phyloP scores from a whole-genome alignment of 345 rosid species.

The Hypericum androsaemum region DNA sequence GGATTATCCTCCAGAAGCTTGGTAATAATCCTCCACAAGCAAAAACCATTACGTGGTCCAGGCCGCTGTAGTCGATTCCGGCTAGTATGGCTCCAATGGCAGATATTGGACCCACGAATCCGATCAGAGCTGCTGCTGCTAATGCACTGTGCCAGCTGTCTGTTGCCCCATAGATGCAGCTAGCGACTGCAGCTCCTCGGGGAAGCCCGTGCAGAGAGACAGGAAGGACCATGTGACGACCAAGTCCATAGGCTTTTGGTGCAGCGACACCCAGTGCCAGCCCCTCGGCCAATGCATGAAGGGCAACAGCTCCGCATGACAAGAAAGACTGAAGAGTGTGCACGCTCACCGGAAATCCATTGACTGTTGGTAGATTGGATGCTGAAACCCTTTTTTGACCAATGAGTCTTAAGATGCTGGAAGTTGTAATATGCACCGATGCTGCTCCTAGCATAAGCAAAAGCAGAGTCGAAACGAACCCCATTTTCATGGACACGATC shows the following conservation, averaged over 20 bases:
- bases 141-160: constrained; percentile 88
- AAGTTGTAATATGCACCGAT: constrained; percentile 43
- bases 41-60: constrained; percentile 86
- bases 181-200: constrained; percentile 93
- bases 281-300: constrained; percentile 96
- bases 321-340: constrained; percentile 80
- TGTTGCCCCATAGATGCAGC: constrained; percentile 88
- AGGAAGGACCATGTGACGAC: constrained; percentile 93
- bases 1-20: constrained; percentile 45
- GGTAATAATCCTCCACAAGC: constrained; percentile 89
- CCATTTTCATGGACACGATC: constrained; percentile 67
- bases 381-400: constrained; percentile 48
- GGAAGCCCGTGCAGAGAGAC: constrained; percentile 94
- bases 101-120: constrained; percentile 82
- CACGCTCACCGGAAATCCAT: constrained; percentile 57
- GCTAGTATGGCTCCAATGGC: constrained; percentile 89
- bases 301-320: constrained; percentile 77
- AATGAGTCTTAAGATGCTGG: constrained; percentile 41
- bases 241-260: constrained; percentile 90
- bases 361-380: constrained; percentile 33
- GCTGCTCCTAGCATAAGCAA: constrained; percentile 58
- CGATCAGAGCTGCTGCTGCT: constrained; percentile 78
- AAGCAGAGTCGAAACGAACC: constrained; percentile 40
- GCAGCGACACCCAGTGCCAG: constrained; percentile 98
- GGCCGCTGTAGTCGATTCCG: constrained; percentile 86